Evolutionary conservation across 2,329 filamentous ascomycete species (phyloP), one percentile per base, ranked within the genome.

Genomic region (Botryotinia convoluta): DNA sequence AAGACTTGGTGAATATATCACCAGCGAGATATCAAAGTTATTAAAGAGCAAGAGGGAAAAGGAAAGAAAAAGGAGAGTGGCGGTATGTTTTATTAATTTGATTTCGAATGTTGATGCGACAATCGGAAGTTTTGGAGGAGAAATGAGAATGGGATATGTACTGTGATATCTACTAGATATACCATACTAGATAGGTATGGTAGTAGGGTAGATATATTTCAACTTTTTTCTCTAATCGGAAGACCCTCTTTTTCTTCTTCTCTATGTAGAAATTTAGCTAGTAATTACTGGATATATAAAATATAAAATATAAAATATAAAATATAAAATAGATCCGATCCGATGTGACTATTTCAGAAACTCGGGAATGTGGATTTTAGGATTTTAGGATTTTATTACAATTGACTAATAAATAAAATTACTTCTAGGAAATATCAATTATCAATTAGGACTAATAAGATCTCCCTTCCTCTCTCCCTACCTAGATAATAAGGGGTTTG

Each of bases 21-120:
- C 16, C 29, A 51, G 48, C 32, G 20, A 57, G 65, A 22, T n/a
- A 39, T 32, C 5, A 4, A 69, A 18, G 29, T 2, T 57, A 39
- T 18, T 29, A 22, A 59, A 8, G 44, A 42, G 35, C 22, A 14
- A 29, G 39, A 63, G 16, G n/a, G 7, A 57, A 29, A 9, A 8
- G 6, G n/a, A 37, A 42, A 54, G 35, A 2, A 29, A 39, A 69
- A 60, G 51, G 51, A 69, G 67, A 57, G 67, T 69, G 51, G 67
- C 67, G 67, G 54, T 69, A 39, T 62, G 35, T n/a, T 62, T 60
- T 60, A 22, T 35, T 60, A 22, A 60, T 35, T 35, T 29, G 51
- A 29, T 29, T 57, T 57, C 7, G 51, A 22, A 59, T 12, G n/a
- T 42, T 39, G 37, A 61, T n/a, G 35, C 59, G 59, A 39, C 59